These are phyloP conservation scores for Fusarium hostae DNA, from an alignment of 2,329 filamentous ascomycete genomes.

Conservation along the genomic window DNA sequence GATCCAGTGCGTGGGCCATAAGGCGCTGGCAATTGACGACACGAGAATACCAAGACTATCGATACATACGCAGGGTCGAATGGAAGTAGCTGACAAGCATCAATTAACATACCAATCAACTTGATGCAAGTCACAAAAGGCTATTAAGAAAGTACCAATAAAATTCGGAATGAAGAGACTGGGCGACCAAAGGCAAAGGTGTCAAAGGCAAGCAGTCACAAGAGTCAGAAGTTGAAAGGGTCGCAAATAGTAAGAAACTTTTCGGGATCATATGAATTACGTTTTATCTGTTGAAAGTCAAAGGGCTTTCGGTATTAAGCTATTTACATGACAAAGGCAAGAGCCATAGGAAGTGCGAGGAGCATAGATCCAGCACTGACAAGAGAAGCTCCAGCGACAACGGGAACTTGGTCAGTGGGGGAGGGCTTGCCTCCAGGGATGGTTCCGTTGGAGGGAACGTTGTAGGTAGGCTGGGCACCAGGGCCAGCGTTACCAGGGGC, in stretches of 20 bases:
- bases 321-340: slow-evolving; percentile 33
- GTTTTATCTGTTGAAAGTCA: slow-evolving; percentile 25
- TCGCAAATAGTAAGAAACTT: not conserved
- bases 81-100: not conserved
- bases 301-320: slow-evolving; percentile 20
- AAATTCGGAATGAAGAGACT: not conserved
- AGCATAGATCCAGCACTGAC: slow-evolving; percentile 20
- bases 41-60: too few species aligned
- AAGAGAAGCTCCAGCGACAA: slow-evolving; percentile 25
- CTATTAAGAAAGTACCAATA: not conserved
- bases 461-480: slow-evolving; percentile 24
- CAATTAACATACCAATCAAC: too few species aligned
- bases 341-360: slow-evolving; percentile 21
- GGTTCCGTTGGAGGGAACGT: slow-evolving; percentile 24
- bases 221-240: not conserved
- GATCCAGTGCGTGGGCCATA: not conserved
- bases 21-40: not conserved
- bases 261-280: slow-evolving; percentile 10
- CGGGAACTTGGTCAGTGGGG: slow-evolving; percentile 11
- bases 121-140: not conserved
- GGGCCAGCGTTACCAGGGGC: slow-evolving; percentile 4
- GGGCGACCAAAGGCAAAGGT: not conserved
- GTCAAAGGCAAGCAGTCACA: not conserved
- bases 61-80: too few species aligned
- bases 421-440: slow-evolving; percentile 1